These are phyloP conservation scores for Barnettozyma botsteinii DNA, from an alignment of 805 yeast species.

Conservation along the genomic window DNA sequence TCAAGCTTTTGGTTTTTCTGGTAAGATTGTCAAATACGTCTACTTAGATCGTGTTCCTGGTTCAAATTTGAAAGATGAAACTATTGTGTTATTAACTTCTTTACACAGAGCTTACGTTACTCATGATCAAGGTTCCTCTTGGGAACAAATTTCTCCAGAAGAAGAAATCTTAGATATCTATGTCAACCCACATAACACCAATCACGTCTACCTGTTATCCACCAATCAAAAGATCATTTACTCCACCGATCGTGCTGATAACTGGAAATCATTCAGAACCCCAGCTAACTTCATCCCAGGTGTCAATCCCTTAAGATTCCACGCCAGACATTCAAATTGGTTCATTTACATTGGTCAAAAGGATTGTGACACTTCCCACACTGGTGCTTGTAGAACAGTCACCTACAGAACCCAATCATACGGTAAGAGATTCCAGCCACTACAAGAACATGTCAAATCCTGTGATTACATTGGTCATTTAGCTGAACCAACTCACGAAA, in stretches of 20 bases:
- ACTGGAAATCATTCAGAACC: slow-evolving; percentile 38
- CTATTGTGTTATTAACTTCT: slow-evolving; percentile 55
- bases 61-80: slow-evolving; percentile 48
- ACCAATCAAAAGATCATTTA: slow-evolving; percentile 37
- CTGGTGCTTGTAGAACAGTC: slow-evolving; percentile 43
- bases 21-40: slow-evolving; percentile 47
- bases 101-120: slow-evolving; percentile 55
- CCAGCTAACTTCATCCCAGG: slow-evolving; percentile 45
- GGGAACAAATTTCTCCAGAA: slow-evolving; percentile 26
- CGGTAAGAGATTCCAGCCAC: slow-evolving; percentile 54
- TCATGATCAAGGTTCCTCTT: slow-evolving; percentile 40
- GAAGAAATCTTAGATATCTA: slow-evolving; percentile 47
- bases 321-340: slow-evolving; percentile 46
- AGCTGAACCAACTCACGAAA: slow-evolving; percentile 36
- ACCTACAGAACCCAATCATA: slow-evolving; percentile 62
- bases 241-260: slow-evolving; percentile 63
- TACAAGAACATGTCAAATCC: slow-evolving; percentile 45
- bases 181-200: slow-evolving; percentile 54
- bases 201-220: slow-evolving; percentile 33
- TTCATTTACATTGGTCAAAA: slow-evolving; percentile 67
- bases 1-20: slow-evolving; percentile 41
- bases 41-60: slow-evolving; percentile 44
- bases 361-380: slow-evolving; percentile 37
- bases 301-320: slow-evolving; percentile 56
- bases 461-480: slow-evolving; percentile 71